phyloP scores from a whole-genome alignment of 805 yeast species.

The Candida chilensis region DNA sequence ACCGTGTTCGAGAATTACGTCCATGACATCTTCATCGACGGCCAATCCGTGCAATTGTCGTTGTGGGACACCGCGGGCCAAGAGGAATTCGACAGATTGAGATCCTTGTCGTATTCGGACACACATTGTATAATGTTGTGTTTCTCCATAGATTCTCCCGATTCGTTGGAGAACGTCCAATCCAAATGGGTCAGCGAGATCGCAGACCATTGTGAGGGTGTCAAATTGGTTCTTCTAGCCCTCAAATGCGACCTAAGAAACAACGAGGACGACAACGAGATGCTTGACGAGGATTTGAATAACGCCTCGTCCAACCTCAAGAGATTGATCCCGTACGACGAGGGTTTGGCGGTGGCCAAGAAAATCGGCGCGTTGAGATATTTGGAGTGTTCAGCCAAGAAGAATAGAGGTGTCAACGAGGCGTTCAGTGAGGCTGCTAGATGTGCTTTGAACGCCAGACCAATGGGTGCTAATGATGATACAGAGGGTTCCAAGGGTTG shows the following conservation, averaged over 20 bases:
- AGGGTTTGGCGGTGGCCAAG: conserved; percentile 89
- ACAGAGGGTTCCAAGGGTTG: conserved; percentile 30
- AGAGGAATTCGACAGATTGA: conserved; percentile 91
- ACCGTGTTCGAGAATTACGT: conserved; percentile 96
- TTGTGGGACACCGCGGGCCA: conserved; percentile 99
- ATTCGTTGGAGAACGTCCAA: conserved; percentile 90
- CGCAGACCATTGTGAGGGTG: conserved; percentile 95
- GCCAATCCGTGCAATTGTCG: conserved; percentile 84
- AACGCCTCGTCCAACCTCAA: conserved; percentile 18
- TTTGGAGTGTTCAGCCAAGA: conserved; percentile 93
- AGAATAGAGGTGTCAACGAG: conserved; percentile 96
- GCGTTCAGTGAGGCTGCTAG: conserved; percentile 98
- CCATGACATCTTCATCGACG: conserved; percentile 93
- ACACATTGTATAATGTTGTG: conserved; percentile 97
- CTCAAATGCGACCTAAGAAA: conserved; percentile 87
- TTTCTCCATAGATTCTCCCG: conserved; percentile 89
- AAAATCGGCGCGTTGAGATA: conserved; percentile 90
- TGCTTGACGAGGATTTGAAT: conserved; percentile 20
- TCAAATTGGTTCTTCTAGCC: conserved; percentile 87
- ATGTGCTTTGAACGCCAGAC: conserved; percentile 85
- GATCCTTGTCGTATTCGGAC: conserved; percentile 88
- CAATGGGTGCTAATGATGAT: conserved; percentile 59
- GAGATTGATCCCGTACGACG: conserved; percentile 76
- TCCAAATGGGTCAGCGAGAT: conserved; percentile 97
- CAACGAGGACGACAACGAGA: conserved; percentile 39